Conservation (phyloP, 2,329 filamentous ascomycete genomes). For the Colletotrichum sp. region DNA sequence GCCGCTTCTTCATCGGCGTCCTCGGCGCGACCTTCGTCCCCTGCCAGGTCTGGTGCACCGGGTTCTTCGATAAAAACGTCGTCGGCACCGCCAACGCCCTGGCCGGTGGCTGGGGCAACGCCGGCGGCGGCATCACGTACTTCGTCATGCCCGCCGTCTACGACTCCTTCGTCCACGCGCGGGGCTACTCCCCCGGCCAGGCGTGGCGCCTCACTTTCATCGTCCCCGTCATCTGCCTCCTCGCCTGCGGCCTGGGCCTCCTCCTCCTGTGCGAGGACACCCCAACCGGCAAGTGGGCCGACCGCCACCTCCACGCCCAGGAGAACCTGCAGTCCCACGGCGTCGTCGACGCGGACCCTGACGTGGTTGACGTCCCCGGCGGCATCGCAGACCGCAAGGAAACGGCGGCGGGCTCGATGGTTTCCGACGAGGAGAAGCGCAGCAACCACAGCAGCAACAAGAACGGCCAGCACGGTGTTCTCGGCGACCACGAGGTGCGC, state of each 20-base stretch:
- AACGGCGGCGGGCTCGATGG: conserved; percentile 25
- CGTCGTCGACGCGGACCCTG: conserved; percentile 44
- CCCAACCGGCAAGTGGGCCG: conserved; percentile 81
- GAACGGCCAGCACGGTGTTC: conserved; percentile 32
- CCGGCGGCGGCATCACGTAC: conserved; percentile 90
- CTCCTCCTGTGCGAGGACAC: conserved; percentile 80
- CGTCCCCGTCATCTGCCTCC: conserved; percentile 80
- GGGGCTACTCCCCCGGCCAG: conserved; percentile 66
- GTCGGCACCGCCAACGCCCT: conserved; percentile 89
- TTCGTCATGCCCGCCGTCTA: conserved; percentile 93
- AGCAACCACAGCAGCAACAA: conserved; percentile 34
- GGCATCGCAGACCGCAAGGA: conserved; percentile 45
- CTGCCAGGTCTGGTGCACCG: conserved; percentile 92
- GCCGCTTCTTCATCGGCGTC: conserved; percentile 83
- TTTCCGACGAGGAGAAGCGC: conserved; percentile 38
- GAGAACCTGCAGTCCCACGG: conserved; percentile 56
- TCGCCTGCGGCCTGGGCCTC: conserved; percentile 69
- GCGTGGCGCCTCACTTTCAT: conserved; percentile 88
- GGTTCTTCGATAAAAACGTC: conserved; percentile 92
- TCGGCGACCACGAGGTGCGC: conserved; percentile 48
- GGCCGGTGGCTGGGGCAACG: conserved; percentile 84
- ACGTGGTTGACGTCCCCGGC: conserved; percentile 57
- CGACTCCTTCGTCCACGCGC: conserved; percentile 70
- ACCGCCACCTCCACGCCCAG: conserved; percentile 66
- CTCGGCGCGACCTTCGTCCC: conserved; percentile 81